Evolutionary conservation across 192 early-diverging fungal species (phyloP).

Genomic region (Coemansia sp.): DNA sequence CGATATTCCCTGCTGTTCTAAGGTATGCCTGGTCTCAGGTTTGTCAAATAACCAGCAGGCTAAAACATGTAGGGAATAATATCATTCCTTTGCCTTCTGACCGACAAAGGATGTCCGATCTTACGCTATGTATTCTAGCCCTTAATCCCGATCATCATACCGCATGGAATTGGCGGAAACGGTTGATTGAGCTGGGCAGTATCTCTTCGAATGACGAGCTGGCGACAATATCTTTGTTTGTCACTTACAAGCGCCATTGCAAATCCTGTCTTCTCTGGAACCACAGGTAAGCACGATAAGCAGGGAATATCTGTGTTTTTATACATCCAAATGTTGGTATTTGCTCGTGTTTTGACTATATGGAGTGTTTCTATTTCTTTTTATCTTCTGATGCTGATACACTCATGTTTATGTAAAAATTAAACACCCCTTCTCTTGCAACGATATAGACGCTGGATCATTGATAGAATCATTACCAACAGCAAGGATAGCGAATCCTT

Average conservation of each 20-base stretch:
- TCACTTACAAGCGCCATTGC: slow-evolving; percentile 42
- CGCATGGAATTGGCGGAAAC: slow-evolving; percentile 50
- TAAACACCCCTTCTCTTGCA: neutral
- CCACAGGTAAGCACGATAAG: slow-evolving; percentile 30
- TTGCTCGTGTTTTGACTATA: neutral
- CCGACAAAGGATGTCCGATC: slow-evolving; percentile 8
- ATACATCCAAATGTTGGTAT: neutral
- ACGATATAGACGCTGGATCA: slow-evolving; percentile 26
- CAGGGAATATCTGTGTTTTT: neutral
- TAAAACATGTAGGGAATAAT: neutral
- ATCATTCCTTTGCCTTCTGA: neutral
- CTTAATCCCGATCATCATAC: slow-evolving; percentile 45
- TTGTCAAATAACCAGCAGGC: neutral
- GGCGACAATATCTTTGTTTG: slow-evolving; percentile 13
- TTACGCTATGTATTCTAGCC: slow-evolving; percentile 39
- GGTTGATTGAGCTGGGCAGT: slow-evolving; percentile 8
- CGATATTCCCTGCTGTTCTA: slow-evolving; percentile 14
- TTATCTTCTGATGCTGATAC: too few species aligned
- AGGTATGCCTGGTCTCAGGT: slow-evolving; percentile 17
- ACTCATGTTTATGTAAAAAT: neutral
- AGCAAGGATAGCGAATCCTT: neutral
- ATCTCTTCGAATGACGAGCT: slow-evolving; percentile 20
- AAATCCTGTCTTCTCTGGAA: slow-evolving; percentile 42
- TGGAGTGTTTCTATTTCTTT: neutral
- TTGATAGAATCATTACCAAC: slow-evolving; percentile 9